These are phyloP conservation scores for Plasmodium inui DNA, from an alignment of 169 alveolate species.

Conservation along the genomic window DNA sequence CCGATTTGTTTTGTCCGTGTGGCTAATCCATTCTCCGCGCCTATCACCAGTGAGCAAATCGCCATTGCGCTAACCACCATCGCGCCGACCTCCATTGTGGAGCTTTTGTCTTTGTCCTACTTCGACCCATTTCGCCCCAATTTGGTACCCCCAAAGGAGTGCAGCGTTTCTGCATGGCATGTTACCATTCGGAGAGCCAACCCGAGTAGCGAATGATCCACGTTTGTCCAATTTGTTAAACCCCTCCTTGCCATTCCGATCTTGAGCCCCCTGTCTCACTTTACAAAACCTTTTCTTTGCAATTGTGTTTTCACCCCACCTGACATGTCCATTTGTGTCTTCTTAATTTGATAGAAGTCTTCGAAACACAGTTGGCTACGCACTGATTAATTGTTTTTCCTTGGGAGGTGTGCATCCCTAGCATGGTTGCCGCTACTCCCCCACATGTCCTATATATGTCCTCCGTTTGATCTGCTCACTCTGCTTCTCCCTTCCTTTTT, in stretches of 20 bases:
- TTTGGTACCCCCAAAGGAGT: background rate
- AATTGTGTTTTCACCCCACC: background rate
- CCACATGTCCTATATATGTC: background rate
- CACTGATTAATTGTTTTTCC: background rate
- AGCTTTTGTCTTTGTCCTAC: background rate
- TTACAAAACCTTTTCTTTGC: background rate
- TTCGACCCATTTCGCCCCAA: background rate
- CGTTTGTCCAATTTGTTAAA: background rate
- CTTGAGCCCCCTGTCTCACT: background rate
- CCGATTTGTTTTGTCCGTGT: slow-evolving; percentile 11
- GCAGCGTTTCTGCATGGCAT: background rate
- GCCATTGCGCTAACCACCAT: background rate
- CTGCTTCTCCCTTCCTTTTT: background rate
- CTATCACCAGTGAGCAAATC: background rate
- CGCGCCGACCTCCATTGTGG: too few relatives aligned
- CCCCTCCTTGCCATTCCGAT: background rate
- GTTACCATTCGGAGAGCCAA: background rate
- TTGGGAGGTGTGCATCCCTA: background rate
- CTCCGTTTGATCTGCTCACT: background rate
- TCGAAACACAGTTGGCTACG: background rate
- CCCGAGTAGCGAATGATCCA: background rate
- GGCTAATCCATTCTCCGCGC: background rate
- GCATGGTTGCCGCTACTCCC: background rate
- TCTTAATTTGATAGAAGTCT: background rate
- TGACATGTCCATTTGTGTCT: background rate